phyloP scores from a whole-genome alignment of 352 stramenopile genomes.

The Globisporangium spinosum region DNA sequence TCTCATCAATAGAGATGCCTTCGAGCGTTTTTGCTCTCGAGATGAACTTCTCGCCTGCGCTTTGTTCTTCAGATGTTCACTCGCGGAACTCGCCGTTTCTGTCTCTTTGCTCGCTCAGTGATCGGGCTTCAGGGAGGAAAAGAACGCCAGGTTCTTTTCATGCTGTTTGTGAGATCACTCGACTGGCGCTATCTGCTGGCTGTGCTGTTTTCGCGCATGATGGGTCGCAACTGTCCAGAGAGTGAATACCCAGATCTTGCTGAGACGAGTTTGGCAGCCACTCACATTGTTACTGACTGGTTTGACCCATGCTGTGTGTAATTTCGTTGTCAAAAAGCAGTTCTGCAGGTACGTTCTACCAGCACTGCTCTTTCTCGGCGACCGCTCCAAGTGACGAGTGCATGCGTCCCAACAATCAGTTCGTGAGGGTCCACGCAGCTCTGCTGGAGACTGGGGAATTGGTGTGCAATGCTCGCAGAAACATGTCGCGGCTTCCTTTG shows the following conservation, averaged over 20 bases:
- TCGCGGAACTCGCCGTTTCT: background rate
- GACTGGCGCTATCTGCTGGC: background rate
- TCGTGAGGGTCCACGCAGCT: background rate
- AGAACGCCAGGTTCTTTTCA: background rate
- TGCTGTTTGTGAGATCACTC: background rate
- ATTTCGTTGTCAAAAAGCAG: background rate
- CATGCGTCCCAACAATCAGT: background rate
- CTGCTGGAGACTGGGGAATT: background rate
- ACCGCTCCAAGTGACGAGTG: background rate
- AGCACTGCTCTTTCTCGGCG: background rate
- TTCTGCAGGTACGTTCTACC: background rate
- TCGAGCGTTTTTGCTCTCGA: slow-evolving; percentile 2
- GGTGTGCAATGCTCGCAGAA: background rate
- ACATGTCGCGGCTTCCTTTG: background rate
- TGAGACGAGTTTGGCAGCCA: background rate
- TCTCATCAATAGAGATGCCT: slow-evolving; percentile 6
- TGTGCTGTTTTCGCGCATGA: background rate
- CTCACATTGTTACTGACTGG: background rate
- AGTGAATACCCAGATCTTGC: background rate
- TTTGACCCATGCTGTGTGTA: background rate
- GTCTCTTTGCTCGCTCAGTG: background rate
- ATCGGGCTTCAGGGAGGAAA: background rate
- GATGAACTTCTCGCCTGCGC: background rate
- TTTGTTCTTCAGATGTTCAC: background rate
- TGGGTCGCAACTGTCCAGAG: background rate